Evolutionary conservation across 148 eudicot species (phyloP), one percentile per base, ranked within the genome.

Genomic region (Linanthus parryae): DNA sequence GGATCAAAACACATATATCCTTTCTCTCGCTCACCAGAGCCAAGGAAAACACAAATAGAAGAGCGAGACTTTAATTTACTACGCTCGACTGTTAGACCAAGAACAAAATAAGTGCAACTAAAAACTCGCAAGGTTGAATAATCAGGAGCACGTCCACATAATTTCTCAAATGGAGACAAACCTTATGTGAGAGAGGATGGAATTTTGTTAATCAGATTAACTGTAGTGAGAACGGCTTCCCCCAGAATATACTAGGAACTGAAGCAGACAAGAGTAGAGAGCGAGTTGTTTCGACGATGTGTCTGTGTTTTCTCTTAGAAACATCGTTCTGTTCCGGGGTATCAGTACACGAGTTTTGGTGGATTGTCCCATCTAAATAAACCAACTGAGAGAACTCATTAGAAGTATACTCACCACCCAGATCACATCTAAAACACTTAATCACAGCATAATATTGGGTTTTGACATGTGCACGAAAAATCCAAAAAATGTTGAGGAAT

Each of bases 321-420:
- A 40, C 44, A 40, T n/a, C 44, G 68, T 40, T 40, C 4, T 40
- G 4, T n/a, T 40, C 14, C 4, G 44, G 44, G 44, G 15, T 40
- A 40, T 40, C 44, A 40, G 17, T 40, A n/a, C 44, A 40, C 14
- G 44, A 40, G 15, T 7, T 6, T n/a, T 40, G 15, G 17, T 40
- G 44, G 4, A 40, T 16, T 3, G n/a, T 3, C 14, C 44, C 44
- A 40, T 40, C 15, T 5, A 4, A 40, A 40, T 7, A 5, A 40
- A 40, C 6, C 14, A 40, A 40, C 4, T 7, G 6, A n/a, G 17
- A 40, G 14, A 40, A 40, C 4, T 40, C 44, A 10, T 4, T 40
- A 10, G 4, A 10, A 40, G 14, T 40, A n/a, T 40, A 40, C 14
- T 40, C 17, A 7, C 44, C n/a, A n/a, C 44, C 44, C 44, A 3